Conservation (phyloP, 495 filamentous ascomycete genomes). For the Tuber magnatum region DNA sequence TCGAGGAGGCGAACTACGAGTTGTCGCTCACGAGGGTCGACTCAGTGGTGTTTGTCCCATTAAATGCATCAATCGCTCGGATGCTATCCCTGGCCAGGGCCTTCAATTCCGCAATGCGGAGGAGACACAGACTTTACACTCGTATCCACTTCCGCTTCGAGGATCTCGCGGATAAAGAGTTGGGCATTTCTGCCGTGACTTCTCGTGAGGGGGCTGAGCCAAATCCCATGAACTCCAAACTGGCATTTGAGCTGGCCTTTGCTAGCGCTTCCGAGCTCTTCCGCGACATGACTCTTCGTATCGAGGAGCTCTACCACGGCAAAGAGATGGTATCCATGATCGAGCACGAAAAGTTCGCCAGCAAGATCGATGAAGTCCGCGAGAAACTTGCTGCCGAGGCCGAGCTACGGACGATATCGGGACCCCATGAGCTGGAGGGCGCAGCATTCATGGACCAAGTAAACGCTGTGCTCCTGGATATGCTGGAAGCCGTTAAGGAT, state of each 20-base stretch:
- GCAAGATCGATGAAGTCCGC: constrained; percentile 21
- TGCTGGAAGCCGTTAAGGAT: constrained; percentile 31
- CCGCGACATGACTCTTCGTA: constrained; percentile 17
- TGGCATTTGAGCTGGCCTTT: constrained; percentile 21
- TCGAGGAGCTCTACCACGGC: constrained; percentile 31
- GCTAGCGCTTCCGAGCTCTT: constrained; percentile 17
- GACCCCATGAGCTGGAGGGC: constrained; percentile 23
- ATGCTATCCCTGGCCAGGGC: constrained; percentile 28
- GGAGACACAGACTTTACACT: constrained; percentile 27
- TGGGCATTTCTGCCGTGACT: constrained; percentile 15
- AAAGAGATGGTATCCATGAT: constrained; percentile 20
- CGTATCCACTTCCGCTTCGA: constrained; percentile 21
- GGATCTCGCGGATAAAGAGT: constrained; percentile 11
- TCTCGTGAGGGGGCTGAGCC: not conserved
- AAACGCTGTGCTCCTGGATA: constrained; percentile 35
- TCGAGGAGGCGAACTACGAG: constrained; percentile 36
- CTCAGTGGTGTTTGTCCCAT: constrained; percentile 27
- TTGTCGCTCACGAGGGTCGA: constrained; percentile 36
- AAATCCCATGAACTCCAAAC: constrained; percentile 5
- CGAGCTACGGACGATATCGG: constrained; percentile 16
- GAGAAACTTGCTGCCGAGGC: constrained; percentile 16
- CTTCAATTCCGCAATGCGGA: constrained; percentile 36
- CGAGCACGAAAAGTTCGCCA: constrained; percentile 27
- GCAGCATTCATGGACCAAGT: constrained; percentile 38
- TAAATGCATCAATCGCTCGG: constrained; percentile 17